A percentile compares a stretch with the other conserved stretches of the same genome.
Evolutionary conservation across 306 rosid species (phyloP).

Genomic region (Clitoria ternatea): DNA sequence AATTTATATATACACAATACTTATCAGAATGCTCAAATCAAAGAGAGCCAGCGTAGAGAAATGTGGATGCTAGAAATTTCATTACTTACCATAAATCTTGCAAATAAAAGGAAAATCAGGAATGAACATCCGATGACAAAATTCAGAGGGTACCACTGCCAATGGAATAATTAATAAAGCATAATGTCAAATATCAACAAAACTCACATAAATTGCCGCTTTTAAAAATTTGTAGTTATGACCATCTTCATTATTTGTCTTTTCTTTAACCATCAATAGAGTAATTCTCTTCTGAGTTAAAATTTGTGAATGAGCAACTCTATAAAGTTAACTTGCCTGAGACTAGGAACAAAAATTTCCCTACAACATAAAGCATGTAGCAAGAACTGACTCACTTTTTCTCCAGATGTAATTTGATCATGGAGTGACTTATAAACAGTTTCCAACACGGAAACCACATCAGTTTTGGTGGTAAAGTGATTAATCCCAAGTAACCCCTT

Average conservation of each 20-base stretch:
- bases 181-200: not conserved
- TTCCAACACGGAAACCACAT: constrained; percentile 58
- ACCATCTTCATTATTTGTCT: not conserved
- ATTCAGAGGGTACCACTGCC: constrained; percentile 77
- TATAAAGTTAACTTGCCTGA: not conserved
- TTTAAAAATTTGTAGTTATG: not conserved
- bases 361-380: not conserved
- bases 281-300: not conserved
- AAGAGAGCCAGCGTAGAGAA: not conserved
- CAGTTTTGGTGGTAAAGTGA: constrained; percentile 68
- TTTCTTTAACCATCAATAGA: not conserved
- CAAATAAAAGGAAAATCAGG: constrained; percentile 61
- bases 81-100: constrained; percentile 66
- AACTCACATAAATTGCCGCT: not conserved
- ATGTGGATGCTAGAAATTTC: not conserved
- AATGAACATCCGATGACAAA: constrained; percentile 73
- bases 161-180: not conserved
- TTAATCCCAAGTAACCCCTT: constrained; percentile 73
- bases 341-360: not conserved
- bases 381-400: constrained; percentile 24
- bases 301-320: not conserved
- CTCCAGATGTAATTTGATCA: constrained; percentile 24
- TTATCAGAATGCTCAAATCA: constrained; percentile 16
- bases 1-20: not conserved
- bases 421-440: constrained; percentile 53